These are phyloP conservation scores for Backusella australiensis DNA, from an alignment of 192 early-diverging fungal species.

Conservation along the genomic window DNA sequence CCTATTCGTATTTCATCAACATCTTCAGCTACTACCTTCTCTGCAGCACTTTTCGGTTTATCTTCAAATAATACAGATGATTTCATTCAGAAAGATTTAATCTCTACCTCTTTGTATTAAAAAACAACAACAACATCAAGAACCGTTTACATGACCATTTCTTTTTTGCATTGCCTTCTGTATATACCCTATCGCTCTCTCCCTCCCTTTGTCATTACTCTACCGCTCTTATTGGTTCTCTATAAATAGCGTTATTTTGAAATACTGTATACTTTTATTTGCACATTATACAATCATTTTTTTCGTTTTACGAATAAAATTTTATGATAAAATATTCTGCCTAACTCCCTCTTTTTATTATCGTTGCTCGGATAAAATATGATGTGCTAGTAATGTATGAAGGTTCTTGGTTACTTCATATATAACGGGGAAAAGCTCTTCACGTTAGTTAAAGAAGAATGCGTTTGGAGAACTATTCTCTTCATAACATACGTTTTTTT, in stretches of 20 bases:
- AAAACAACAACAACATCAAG: background rate
- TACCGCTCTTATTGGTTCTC: background rate
- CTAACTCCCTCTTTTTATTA: background rate
- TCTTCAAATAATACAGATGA: conserved; percentile 18
- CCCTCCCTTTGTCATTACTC: background rate
- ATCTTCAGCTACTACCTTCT: background rate
- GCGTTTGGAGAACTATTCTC: background rate
- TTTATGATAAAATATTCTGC: background rate
- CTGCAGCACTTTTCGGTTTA: background rate
- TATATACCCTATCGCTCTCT: background rate
- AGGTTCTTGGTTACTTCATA: background rate
- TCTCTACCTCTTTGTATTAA: conserved; percentile 16
- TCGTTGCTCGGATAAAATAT: background rate
- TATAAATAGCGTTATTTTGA: background rate
- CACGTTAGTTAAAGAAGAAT: background rate
- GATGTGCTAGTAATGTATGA: background rate
- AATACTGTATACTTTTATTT: background rate
- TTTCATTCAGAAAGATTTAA: conserved; percentile 23
- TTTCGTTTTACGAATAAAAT: background rate
- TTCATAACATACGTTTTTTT: background rate
- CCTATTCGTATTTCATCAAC: background rate
- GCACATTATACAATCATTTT: background rate
- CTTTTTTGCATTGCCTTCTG: background rate
- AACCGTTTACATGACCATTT: background rate
- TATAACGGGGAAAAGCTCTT: background rate